These are phyloP conservation scores for Mycena alexandri DNA, from an alignment of 768 basidiomycete species.

Conservation along the genomic window DNA sequence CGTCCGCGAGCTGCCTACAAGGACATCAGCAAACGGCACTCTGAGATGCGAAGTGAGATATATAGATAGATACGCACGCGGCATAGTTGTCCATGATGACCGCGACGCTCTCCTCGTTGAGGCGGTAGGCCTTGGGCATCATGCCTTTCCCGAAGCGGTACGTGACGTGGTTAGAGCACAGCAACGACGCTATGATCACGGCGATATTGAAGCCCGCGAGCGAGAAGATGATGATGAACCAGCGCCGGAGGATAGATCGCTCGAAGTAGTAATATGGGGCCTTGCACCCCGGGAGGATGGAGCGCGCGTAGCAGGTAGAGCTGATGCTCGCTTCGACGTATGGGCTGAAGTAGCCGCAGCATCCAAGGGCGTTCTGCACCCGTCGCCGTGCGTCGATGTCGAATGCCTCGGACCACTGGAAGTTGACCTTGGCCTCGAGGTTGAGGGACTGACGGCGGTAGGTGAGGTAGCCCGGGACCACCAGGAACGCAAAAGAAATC, in stretches of 20 bases:
- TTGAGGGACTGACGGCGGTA: conserved; percentile 72
- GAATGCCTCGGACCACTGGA: conserved; percentile 75
- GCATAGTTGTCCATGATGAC: conserved; percentile 89
- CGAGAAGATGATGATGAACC: conserved; percentile 75
- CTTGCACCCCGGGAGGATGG: conserved; percentile 82
- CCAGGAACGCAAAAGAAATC: conserved; percentile 79
- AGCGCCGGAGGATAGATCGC: conserved; percentile 63
- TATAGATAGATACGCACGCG: conserved; percentile 56
- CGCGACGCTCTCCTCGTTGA: conserved; percentile 78
- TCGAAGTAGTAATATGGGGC: conserved; percentile 69
- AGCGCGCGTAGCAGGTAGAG: conserved; percentile 80
- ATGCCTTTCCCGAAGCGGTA: conserved; percentile 91
- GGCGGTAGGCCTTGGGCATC: conserved; percentile 86
- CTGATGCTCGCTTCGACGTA: conserved; percentile 84
- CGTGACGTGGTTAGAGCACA: conserved; percentile 87
- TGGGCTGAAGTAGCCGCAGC: conserved; percentile 86
- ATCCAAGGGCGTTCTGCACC: conserved; percentile 78
- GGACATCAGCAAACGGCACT: conserved; percentile 31
- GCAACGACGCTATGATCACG: conserved; percentile 71
- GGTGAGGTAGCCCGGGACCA: conserved; percentile 83
- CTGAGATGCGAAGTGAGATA: conserved; percentile 5
- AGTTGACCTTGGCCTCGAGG: conserved; percentile 84
- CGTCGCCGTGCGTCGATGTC: conserved; percentile 70
- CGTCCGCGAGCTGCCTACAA: conserved; percentile 75
- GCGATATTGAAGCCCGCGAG: conserved; percentile 76